phyloP scores from a whole-genome alignment of 208 protist species.

The Wallacemonas collosoma region DNA sequence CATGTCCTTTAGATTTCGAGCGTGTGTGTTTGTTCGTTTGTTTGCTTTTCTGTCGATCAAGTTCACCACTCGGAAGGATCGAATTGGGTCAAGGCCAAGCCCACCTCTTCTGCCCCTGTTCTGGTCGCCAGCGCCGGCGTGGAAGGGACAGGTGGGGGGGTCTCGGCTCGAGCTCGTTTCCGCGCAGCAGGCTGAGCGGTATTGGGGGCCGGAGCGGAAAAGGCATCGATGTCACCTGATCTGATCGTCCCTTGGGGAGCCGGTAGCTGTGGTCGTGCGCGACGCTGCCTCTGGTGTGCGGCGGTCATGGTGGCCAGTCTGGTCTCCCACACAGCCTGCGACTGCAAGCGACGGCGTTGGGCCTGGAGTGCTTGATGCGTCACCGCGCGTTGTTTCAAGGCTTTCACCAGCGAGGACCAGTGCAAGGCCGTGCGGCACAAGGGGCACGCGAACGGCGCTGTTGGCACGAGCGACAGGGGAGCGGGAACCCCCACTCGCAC shows the following conservation, averaged over 20 bases:
- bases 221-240: background rate
- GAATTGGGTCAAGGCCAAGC: background rate
- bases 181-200: background rate
- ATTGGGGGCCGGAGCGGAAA: background rate
- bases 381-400: slow-evolving; percentile 62
- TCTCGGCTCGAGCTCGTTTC: background rate
- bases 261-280: no score
- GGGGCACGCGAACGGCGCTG: slow-evolving; percentile 52
- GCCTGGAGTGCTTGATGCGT: slow-evolving; percentile 37
- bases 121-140: background rate
- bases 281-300: background rate
- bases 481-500: slow-evolving; percentile 1
- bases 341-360: slow-evolving; percentile 39
- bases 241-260: background rate
- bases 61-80: slow-evolving; percentile 14
- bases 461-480: slow-evolving; percentile 23
- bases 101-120: background rate
- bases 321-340: slow-evolving; percentile 48
- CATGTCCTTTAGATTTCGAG: background rate
- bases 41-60: background rate
- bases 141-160: background rate
- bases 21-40: slow-evolving; percentile 8
- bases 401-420: slow-evolving; percentile 63
- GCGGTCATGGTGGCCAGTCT: slow-evolving; percentile 32
- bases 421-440: slow-evolving; percentile 67